Percentiles rank a stretch among this genome's conserved stretches.
Evolutionary conservation across 345 rosid species (phyloP).

Genomic region (Citrus trifoliata): DNA sequence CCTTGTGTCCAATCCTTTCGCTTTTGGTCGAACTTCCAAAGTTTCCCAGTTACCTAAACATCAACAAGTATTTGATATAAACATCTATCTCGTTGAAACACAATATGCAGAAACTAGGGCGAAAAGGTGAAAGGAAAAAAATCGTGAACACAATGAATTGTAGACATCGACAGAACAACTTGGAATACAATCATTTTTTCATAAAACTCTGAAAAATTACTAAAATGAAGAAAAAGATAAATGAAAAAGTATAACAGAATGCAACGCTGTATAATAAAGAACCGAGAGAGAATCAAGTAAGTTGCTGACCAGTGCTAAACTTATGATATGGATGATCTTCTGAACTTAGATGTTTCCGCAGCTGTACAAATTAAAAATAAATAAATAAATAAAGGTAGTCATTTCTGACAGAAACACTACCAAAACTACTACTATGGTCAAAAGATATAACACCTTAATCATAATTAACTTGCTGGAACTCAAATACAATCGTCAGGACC

Average conservation of each 20-base stretch:
- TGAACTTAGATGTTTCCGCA: conserved; percentile 69
- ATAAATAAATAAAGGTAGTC: background rate
- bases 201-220: background rate
- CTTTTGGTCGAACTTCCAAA: conserved; percentile 74
- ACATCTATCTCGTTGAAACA: background rate
- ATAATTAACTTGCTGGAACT: background rate
- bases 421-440: background rate
- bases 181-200: background rate
- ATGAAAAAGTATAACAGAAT: background rate
- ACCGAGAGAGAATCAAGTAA: background rate
- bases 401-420: background rate
- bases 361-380: conserved; percentile 38
- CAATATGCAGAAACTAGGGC: background rate
- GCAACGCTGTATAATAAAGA: background rate
- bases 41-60: conserved; percentile 82
- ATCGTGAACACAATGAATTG: background rate
- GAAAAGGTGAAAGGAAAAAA: background rate
- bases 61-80: conserved; percentile 5
- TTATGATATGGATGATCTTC: conserved; percentile 89
- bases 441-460: background rate
- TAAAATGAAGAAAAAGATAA: background rate
- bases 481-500: background rate
- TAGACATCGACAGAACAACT: background rate
- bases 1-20: conserved; percentile 74
- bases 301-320: conserved; percentile 72